Conservation (phyloP, 2,329 filamentous ascomycete genomes). For the Ascochyta pisi region DNA sequence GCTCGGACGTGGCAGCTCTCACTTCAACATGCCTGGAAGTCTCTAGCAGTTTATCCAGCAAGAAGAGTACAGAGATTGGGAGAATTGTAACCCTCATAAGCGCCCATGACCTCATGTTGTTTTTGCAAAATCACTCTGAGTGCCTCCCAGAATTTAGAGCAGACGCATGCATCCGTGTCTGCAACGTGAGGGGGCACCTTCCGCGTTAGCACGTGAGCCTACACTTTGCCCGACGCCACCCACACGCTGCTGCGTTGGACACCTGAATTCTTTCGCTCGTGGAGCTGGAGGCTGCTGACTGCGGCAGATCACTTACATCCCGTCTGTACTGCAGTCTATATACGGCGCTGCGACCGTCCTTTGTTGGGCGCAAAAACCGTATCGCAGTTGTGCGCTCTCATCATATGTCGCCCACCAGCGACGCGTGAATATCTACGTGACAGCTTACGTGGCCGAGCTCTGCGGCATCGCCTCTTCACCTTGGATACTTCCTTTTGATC, state of each 20-base stretch:
- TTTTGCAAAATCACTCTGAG: too few species aligned
- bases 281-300: conserved; percentile 23
- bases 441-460: conserved; percentile 35
- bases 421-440: conserved; percentile 31
- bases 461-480: conserved; percentile 21
- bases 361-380: conserved; percentile 2
- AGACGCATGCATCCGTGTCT: too few species aligned
- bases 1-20: too few species aligned
- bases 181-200: neutral
- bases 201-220: conserved; percentile 15
- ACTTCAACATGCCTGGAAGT: too few species aligned
- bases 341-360: conserved; percentile 5
- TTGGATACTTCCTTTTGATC: conserved; percentile 12
- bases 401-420: conserved; percentile 18
- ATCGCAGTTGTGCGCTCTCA: conserved; percentile 14
- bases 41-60: too few species aligned
- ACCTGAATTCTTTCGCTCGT: conserved; percentile 18
- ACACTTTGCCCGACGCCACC: conserved; percentile 20
- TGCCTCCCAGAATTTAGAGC: too few species aligned
- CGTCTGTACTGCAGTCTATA: conserved; percentile 14
- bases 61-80: too few species aligned
- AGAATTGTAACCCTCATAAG: too few species aligned
- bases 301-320: conserved; percentile 21
- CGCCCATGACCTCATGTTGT: too few species aligned
- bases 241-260: conserved; percentile 14